Evolutionary conservation across 495 filamentous ascomycete species (phyloP), one percentile per base, ranked within the genome.

Genomic region (Penicillium nucicola): DNA sequence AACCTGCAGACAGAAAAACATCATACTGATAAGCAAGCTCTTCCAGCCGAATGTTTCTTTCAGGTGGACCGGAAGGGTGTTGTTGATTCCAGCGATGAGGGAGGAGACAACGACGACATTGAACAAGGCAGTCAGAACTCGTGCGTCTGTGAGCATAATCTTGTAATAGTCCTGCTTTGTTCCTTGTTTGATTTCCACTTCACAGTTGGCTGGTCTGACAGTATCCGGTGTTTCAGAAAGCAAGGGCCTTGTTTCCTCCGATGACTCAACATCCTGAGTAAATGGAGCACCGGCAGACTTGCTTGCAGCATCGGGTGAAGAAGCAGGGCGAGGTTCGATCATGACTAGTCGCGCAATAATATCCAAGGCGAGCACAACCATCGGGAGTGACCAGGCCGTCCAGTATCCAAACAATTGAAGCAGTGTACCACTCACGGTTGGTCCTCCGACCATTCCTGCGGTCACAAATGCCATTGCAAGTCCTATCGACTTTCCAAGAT

Each of bases 381-480:
- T 42, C 4, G 50, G 44, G 12, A 52, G 35, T 11, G 50, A 49
- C 50, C 55, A 58, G n/a, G 50, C 50, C 1, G 45, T 6, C 50
- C 55, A 57, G 37, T 61, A 57, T 35, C 58, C 58, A 20, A 48
- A 46, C 14, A 42, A 9, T 15, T 50, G 25, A n/a, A 58, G 46
- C 18, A 61, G 32, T 5, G 45, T 15, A 23, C 58, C 54, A n/a
- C 40, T 43, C 7, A 52, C 30, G 20, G 55, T 52, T 25, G 56
- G 56, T 17, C 56, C 56, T 15, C 35, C 44, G 35, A 51, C 32
- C 30, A 53, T 47, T 36, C 55, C 55, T 11, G 50, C 46, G 14
- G 35, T 50, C 10, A 57, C 43, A 42, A 57, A 57, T 13, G 50
- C 48, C 35, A 40, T 50, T 11, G 45, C 41, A n/a, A 51, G 11